Evolutionary conservation across 495 filamentous ascomycete genomes (phyloP).

Genomic region (Diplogelasinospora grovesii): DNA sequence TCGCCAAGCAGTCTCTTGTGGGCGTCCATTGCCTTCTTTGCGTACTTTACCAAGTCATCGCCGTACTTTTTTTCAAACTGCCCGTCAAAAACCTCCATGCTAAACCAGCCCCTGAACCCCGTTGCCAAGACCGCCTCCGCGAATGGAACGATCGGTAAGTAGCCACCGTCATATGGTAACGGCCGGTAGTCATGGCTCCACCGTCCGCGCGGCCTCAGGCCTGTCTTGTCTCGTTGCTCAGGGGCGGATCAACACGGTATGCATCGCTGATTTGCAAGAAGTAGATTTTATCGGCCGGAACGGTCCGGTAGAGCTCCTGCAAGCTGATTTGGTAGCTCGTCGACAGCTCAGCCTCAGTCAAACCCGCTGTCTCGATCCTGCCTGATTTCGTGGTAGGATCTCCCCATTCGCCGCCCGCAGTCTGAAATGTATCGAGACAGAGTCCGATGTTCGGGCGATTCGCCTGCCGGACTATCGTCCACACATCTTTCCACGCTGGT

Average conservation of each 20-base stretch:
- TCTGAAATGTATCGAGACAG: conserved; percentile 81
- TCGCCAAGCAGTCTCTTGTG: conserved; percentile 51
- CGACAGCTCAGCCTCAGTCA: conserved; percentile 36
- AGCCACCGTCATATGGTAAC: conserved; percentile 61
- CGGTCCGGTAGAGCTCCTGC: conserved; percentile 42
- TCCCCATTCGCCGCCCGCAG: conserved; percentile 65
- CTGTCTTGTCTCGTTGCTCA: conserved; percentile 34
- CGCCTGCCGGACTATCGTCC: conserved; percentile 56
- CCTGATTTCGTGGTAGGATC: conserved; percentile 66
- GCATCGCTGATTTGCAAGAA: conserved; percentile 74
- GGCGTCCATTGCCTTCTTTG: conserved; percentile 52
- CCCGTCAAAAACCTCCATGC: conserved; percentile 71
- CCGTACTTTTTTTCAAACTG: conserved; percentile 49
- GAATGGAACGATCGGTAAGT: conserved; percentile 62
- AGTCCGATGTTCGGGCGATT: conserved; percentile 63
- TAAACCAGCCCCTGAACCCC: conserved; percentile 67
- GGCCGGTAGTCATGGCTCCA: conserved; percentile 73
- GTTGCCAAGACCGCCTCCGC: conserved; percentile 60
- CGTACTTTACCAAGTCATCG: conserved; percentile 49
- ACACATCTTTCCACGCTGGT: conserved; percentile 60
- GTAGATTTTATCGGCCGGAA: conserved; percentile 68
- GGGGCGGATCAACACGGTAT: conserved; percentile 56
- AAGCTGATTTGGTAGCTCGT: conserved; percentile 47
- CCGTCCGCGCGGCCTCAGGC: conserved; percentile 50
- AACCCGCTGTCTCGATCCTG: conserved; percentile 27